Conservation (phyloP, 352 stramenopile genomes). For the Phytophthora pini region DNA sequence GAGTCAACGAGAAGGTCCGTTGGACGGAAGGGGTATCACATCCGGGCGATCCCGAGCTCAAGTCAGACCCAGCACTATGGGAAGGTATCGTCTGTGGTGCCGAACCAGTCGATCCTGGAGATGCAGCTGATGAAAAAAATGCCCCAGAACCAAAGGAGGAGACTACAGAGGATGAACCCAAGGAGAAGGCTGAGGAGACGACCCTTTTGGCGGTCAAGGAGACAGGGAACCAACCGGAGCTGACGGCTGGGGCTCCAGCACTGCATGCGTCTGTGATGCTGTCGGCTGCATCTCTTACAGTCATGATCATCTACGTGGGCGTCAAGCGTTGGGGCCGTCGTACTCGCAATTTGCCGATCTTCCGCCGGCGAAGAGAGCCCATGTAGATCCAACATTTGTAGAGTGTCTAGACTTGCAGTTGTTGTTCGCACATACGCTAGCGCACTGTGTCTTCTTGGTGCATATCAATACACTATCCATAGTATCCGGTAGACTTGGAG, state of each 20-base stretch:
- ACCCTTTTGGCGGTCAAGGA: too few species aligned
- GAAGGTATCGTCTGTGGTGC: constrained; percentile 31
- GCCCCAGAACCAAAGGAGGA: not conserved
- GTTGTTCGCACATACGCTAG: constrained; percentile 8
- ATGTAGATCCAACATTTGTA: constrained; percentile 15
- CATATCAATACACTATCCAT: constrained; percentile 14
- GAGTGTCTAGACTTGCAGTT: constrained; percentile 9
- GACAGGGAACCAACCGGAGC: not conserved
- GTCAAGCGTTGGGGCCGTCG: constrained; percentile 14
- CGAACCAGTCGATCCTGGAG: not conserved
- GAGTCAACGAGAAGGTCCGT: constrained; percentile 27
- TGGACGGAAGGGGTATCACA: constrained; percentile 42
- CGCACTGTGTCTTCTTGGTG: not conserved
- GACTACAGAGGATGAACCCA: constrained; percentile 1
- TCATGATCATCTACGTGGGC: constrained; percentile 25
- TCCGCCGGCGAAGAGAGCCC: constrained; percentile 20
- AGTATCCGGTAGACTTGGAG: not conserved
- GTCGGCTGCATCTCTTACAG: constrained; percentile 19
- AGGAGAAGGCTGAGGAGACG: constrained; percentile 7
- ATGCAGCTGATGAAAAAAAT: not conserved
- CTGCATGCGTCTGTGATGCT: constrained; percentile 33
- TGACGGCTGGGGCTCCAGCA: constrained; percentile 9
- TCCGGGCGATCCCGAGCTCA: constrained; percentile 30
- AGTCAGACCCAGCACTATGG: constrained; percentile 35
- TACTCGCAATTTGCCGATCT: constrained; percentile 25